Evolutionary conservation across 805 yeast species (phyloP).

Genomic region (Spathaspora boniae): DNA sequence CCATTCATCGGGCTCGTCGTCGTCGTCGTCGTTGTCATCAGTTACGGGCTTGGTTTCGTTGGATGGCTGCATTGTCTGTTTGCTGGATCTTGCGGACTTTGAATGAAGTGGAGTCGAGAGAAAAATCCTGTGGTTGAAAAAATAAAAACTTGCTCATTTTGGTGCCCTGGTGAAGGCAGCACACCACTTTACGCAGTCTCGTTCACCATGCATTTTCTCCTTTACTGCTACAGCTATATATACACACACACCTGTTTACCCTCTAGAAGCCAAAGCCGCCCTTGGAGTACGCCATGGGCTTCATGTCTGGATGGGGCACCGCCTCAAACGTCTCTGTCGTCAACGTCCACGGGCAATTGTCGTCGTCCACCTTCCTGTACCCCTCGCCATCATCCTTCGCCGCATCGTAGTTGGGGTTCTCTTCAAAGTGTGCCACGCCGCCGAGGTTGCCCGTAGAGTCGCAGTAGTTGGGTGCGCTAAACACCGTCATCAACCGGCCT

Average conservation of each 20-base stretch:
- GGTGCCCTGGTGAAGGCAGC: no score
- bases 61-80: no score
- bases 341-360: slow-evolving; percentile 45
- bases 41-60: no score
- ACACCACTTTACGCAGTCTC: no score
- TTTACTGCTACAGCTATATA: no score
- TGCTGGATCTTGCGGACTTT: no score
- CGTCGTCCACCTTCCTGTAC: slow-evolving; percentile 31
- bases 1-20: slow-evolving; percentile 47
- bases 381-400: slow-evolving; percentile 44
- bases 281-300: slow-evolving; percentile 86
- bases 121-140: no score
- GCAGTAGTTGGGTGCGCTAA: slow-evolving; percentile 97
- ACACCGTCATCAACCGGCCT: slow-evolving; percentile 86
- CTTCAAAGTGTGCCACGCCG: slow-evolving; percentile 74
- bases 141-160: no score
- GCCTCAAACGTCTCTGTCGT: slow-evolving; percentile 66
- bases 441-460: slow-evolving; percentile 90
- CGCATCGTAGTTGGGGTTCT: slow-evolving; percentile 42
- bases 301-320: slow-evolving; percentile 84
- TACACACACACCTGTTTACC: not conserved
- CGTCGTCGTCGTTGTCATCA: no score
- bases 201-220: no score
- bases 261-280: slow-evolving; percentile 39
- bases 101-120: no score